Percentiles rank a stretch among this genome's conserved stretches.
These are phyloP conservation scores for Talaromyces wortmannii DNA, from an alignment of 495 filamentous ascomycete species.

Conservation along the genomic window DNA sequence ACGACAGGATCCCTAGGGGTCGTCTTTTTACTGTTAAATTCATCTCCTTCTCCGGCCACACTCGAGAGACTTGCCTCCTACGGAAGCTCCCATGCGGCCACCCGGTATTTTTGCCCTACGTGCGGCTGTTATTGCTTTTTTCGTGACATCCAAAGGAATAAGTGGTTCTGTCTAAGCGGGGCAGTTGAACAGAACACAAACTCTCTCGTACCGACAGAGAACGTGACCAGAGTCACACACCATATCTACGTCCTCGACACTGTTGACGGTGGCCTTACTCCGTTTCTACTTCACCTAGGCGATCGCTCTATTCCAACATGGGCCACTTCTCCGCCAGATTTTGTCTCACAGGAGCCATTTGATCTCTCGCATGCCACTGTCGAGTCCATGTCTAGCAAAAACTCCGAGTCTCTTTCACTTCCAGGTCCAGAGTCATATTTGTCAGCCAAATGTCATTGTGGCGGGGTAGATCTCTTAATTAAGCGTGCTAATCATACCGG, in stretches of 20 bases:
- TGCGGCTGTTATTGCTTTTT: background rate
- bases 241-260: background rate
- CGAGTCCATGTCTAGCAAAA: background rate
- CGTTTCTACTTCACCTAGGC: conserved; percentile 1
- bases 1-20: background rate
- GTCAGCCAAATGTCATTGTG: background rate
- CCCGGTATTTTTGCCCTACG: background rate
- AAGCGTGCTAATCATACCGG: background rate
- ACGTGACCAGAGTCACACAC: background rate
- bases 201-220: background rate
- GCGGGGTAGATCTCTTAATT: background rate
- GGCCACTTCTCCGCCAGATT: background rate
- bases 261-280: background rate
- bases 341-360: background rate
- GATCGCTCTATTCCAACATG: background rate
- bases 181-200: background rate
- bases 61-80: background rate
- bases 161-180: conserved; percentile 1
- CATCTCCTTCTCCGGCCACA: background rate
- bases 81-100: background rate
- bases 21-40: background rate
- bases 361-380: background rate
- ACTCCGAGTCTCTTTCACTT: background rate
- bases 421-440: background rate
- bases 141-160: background rate